phyloP scores from a whole-genome alignment of 2,329 filamentous ascomycete genomes.

The Colletotrichum tropicicola region DNA sequence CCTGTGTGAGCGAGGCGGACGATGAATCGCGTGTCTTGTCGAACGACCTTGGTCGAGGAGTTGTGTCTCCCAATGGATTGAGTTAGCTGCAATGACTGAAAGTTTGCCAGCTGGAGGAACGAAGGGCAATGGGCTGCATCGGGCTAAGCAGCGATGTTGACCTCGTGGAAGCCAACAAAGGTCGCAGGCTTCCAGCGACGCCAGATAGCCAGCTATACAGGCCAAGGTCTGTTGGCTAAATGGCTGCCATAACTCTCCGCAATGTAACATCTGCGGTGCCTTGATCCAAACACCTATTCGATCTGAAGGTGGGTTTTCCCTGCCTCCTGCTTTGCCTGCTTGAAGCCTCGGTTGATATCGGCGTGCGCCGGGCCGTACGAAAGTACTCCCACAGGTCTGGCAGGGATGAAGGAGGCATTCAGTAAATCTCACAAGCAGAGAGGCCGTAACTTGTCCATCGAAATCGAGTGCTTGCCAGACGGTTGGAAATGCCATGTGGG shows the following conservation, averaged over 20 bases:
- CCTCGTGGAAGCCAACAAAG: conserved; percentile 21
- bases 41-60: neutral
- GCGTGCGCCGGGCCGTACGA: too few species aligned
- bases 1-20: too few species aligned
- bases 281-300: too few species aligned
- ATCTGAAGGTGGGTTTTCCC: too few species aligned
- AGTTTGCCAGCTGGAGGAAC: neutral
- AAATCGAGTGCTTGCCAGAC: neutral
- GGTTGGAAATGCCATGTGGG: conserved; percentile 25
- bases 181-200: neutral
- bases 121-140: neutral
- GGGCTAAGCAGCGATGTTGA: neutral
- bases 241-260: neutral
- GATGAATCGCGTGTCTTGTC: neutral
- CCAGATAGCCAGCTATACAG: neutral
- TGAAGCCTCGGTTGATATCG: too few species aligned
- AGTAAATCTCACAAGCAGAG: neutral
- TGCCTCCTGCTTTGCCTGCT: too few species aligned
- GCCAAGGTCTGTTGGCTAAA: neutral
- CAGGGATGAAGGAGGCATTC: neutral
- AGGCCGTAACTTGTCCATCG: neutral
- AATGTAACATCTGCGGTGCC: too few species aligned
- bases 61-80: neutral
- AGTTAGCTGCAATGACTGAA: neutral
- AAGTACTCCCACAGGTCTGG: too few species aligned